A percentile compares a stretch with the other conserved stretches of the same genome.
Conservation (phyloP, 1,284 basidiomycete genomes). For the Coniophora puteana region DNA sequence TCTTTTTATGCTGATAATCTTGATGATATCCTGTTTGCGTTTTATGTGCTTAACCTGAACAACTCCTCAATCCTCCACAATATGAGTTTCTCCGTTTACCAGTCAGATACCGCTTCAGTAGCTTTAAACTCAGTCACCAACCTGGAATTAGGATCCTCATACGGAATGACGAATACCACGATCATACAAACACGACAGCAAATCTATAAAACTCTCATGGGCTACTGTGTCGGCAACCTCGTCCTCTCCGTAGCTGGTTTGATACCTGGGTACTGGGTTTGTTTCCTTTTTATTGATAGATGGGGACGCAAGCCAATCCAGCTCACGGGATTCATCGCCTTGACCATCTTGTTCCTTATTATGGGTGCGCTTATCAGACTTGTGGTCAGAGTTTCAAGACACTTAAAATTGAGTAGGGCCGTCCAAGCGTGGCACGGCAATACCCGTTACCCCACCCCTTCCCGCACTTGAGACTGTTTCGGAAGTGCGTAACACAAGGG, state of each 20-base stretch:
- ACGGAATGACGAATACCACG: slow-evolving; percentile 33
- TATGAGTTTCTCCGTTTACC: slow-evolving; percentile 29
- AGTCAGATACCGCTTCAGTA: slow-evolving; percentile 16
- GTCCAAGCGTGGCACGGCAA: no score
- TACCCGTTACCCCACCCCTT: no score
- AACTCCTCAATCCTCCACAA: slow-evolving; percentile 39
- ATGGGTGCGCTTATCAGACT: slow-evolving; percentile 44
- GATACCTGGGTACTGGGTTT: slow-evolving; percentile 48
- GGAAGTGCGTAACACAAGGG: no score
- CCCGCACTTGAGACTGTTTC: no score
- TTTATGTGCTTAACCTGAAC: slow-evolving; percentile 63
- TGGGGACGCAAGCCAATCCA: slow-evolving; percentile 54
- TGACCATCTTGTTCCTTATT: slow-evolving; percentile 49
- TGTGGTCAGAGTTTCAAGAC: no score
- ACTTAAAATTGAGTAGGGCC: no score
- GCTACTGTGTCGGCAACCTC: slow-evolving; percentile 34
- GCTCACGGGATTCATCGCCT: slow-evolving; percentile 54
- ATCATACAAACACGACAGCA: slow-evolving; percentile 24
- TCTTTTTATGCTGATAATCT: slow-evolving; percentile 11
- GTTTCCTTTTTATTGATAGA: slow-evolving; percentile 46
- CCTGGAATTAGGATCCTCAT: no score
- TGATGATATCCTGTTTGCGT: slow-evolving; percentile 42
- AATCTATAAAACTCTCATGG: slow-evolving; percentile 29
- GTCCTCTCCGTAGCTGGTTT: slow-evolving; percentile 48
- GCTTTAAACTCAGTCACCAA: no score